A percentile compares a stretch with the other conserved stretches of the same genome.
These are phyloP conservation scores for Inga laurina DNA, from an alignment of 306 rosid genomes.

Conservation along the genomic window DNA sequence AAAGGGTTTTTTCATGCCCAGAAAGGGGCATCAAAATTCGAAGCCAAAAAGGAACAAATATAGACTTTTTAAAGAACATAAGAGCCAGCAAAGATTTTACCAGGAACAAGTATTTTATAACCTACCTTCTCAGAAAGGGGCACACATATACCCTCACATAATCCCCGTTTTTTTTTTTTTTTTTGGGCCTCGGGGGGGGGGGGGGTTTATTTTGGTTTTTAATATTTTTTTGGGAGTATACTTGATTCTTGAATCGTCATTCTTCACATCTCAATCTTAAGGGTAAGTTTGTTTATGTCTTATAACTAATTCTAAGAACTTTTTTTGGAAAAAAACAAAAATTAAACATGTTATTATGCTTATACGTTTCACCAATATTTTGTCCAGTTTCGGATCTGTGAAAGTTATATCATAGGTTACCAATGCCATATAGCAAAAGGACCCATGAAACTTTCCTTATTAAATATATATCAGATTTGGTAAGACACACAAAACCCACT, in stretches of 20 bases:
- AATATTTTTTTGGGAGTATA: conserved; percentile 6
- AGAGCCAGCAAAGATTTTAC: conserved; percentile 1
- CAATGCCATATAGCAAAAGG: background rate
- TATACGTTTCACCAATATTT: conserved; percentile 46
- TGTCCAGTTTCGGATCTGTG: conserved; percentile 49
- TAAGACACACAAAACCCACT: background rate
- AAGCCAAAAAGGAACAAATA: conserved; percentile 41
- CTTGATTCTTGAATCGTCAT: conserved; percentile 25
- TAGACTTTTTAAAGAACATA: conserved; percentile 42
- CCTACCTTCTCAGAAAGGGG: background rate
- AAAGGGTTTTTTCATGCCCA: conserved; percentile 67
- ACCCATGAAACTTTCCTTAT: background rate
- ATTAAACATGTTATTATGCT: conserved; percentile 4
- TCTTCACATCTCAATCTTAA: background rate
- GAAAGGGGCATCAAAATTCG: conserved; percentile 55
- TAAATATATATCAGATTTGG: background rate
- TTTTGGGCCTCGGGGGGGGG: too few species aligned
- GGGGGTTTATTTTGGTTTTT: background rate
- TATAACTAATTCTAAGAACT: background rate
- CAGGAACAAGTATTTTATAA: background rate
- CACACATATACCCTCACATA: too few species aligned
- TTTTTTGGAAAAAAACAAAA: background rate
- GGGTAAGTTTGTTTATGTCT: background rate
- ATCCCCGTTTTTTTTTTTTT: too few species aligned
- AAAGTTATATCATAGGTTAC: conserved; percentile 22